Conservation (phyloP, 805 yeast genomes). For the Spathaspora arborariae region DNA sequence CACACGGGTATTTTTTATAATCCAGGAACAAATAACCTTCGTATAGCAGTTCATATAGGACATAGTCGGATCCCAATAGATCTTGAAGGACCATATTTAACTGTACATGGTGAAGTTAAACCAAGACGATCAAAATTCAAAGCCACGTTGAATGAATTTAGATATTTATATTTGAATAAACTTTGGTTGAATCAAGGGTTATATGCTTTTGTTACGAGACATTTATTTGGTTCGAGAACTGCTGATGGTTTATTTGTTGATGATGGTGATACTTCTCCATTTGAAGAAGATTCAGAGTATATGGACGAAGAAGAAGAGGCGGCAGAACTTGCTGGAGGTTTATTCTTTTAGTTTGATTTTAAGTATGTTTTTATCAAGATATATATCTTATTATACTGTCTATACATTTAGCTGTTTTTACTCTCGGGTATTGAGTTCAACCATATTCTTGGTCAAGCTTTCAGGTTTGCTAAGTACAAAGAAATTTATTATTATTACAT, state of each 20-base stretch:
- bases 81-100: slow-evolving; percentile 66
- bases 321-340: neutral
- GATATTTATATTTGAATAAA: slow-evolving; percentile 55
- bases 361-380: neutral
- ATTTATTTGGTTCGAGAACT: slow-evolving; percentile 17
- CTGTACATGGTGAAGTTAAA: slow-evolving; percentile 73
- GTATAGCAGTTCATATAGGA: slow-evolving; percentile 22
- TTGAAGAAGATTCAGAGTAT: slow-evolving; percentile 12
- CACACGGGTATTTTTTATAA: slow-evolving; percentile 24
- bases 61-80: slow-evolving; percentile 23
- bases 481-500: too few species aligned
- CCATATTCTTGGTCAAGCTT: too few species aligned
- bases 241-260: slow-evolving; percentile 9
- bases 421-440: neutral
- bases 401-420: too few species aligned
- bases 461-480: too few species aligned
- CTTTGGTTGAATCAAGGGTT: slow-evolving; percentile 62
- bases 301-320: slow-evolving; percentile 7
- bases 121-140: slow-evolving; percentile 51
- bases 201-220: slow-evolving; percentile 42
- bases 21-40: slow-evolving; percentile 22
- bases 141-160: slow-evolving; percentile 48
- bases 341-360: neutral
- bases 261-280: slow-evolving; percentile 12
- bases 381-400: neutral